Percentiles rank a stretch among this genome's conserved stretches.
Evolutionary conservation across 2,329 filamentous ascomycete genomes (phyloP).

Genomic region (Calonectria honghensis): DNA sequence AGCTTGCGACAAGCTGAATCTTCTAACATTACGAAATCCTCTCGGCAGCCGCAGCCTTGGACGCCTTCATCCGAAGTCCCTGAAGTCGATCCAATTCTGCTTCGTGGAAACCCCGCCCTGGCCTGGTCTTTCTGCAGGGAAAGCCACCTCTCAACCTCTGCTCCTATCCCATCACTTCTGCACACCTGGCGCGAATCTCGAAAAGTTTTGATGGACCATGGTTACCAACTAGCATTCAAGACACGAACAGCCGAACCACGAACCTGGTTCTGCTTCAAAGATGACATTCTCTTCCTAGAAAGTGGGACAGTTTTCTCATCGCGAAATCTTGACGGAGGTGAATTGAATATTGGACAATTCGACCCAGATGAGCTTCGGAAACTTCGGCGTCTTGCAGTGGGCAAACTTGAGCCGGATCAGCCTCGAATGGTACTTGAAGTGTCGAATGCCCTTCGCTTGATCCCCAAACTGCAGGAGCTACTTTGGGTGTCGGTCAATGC

Average conservation of each 20-base stretch:
- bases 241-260: neutral
- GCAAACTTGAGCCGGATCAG: neutral
- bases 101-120: neutral
- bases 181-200: constrained; percentile 6
- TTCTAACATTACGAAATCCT: neutral
- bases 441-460: neutral
- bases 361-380: neutral
- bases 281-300: constrained; percentile 11
- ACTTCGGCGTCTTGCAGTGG: neutral
- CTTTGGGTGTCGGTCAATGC: neutral
- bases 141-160: neutral
- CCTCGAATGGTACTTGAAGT: neutral
- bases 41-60: neutral
- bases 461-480: neutral
- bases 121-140: neutral
- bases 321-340: neutral
- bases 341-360: constrained; percentile 7
- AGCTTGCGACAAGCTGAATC: neutral
- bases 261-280: constrained; percentile 4
- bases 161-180: neutral
- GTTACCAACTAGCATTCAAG: constrained; percentile 5
- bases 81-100: neutral
- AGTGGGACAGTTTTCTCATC: neutral
- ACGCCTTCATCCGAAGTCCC: neutral
- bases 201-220: neutral